Percentiles rank a stretch among this genome's conserved stretches.
phyloP scores from a whole-genome alignment of 2,329 filamentous ascomycete species.

The Epichloe uncinata region DNA sequence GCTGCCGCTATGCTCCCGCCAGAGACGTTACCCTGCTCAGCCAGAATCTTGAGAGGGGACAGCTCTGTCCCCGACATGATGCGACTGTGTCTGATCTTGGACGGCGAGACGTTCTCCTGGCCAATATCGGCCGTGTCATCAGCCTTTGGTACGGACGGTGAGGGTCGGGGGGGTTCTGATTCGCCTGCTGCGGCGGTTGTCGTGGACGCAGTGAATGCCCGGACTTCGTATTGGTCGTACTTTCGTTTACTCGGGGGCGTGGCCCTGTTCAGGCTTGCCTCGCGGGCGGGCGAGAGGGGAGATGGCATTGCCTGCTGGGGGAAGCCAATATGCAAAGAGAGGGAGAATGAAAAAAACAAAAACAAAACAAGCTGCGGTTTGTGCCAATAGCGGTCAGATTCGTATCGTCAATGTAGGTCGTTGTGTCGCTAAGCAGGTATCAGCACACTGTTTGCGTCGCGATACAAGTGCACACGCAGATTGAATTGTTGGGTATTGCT shows the following conservation, averaged over 20 bases:
- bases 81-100: slow-evolving; percentile 37
- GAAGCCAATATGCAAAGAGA: background rate
- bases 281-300: slow-evolving; percentile 26
- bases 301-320: slow-evolving; percentile 20
- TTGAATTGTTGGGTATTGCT: background rate
- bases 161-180: slow-evolving; percentile 9
- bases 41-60: slow-evolving; percentile 44
- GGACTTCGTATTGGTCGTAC: slow-evolving; percentile 23
- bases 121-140: slow-evolving; percentile 20
- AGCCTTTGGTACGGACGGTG: slow-evolving; percentile 16
- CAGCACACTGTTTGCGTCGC: background rate
- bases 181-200: background rate
- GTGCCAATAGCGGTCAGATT: background rate
- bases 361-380: background rate
- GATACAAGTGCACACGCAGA: background rate
- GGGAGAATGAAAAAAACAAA: no score
- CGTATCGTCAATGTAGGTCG: no score
- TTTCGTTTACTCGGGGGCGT: slow-evolving; percentile 18
- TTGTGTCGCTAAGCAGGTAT: background rate
- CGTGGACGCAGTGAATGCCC: slow-evolving; percentile 12
- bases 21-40: slow-evolving; percentile 18
- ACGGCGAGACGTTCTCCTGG: slow-evolving; percentile 34
- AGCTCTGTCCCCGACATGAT: slow-evolving; percentile 44
- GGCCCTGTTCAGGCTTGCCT: slow-evolving; percentile 24
- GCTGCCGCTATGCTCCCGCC: slow-evolving; percentile 8